A percentile compares a stretch with the other conserved stretches of the same genome.
These are phyloP conservation scores for Serendipita sp. DNA, from an alignment of 1,284 basidiomycete species.

Conservation along the genomic window DNA sequence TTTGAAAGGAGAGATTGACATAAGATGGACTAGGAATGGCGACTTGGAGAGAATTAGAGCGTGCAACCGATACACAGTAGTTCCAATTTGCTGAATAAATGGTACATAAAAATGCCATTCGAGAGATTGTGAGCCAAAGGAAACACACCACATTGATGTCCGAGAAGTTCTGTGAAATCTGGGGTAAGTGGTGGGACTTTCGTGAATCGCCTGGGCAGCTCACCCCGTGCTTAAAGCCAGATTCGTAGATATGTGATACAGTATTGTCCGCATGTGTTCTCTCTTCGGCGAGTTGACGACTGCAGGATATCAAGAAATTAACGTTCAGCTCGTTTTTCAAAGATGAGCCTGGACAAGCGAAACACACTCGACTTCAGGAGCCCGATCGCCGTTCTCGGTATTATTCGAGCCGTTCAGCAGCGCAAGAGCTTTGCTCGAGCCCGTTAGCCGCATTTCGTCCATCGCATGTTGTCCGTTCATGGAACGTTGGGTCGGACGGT, in stretches of 20 bases:
- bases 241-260: constrained; percentile 57
- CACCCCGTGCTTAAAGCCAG: constrained; percentile 67
- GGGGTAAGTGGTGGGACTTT: constrained; percentile 11
- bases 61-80: constrained; percentile 60
- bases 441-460: constrained; percentile 8
- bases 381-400: constrained; percentile 3
- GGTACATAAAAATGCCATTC: constrained; percentile 12
- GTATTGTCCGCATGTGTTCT: constrained; percentile 34
- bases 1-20: constrained; percentile 58
- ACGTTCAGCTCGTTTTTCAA: neutral
- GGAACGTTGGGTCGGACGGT: neutral
- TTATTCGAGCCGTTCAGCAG: neutral
- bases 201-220: constrained; percentile 22
- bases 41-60: constrained; percentile 74
- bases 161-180: constrained; percentile 48
- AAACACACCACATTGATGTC: constrained; percentile 57
- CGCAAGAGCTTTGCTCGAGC: constrained; percentile 10
- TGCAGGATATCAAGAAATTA: neutral
- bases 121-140: neutral
- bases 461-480: constrained; percentile 4
- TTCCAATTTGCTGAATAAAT: constrained; percentile 48
- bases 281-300: neutral
- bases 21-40: constrained; percentile 70
- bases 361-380: neutral
- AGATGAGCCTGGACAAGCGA: neutral